Evolutionary conservation across 805 yeast genomes (phyloP), one percentile per base, ranked within the genome.

Genomic region (Ogataea wickerhamii): DNA sequence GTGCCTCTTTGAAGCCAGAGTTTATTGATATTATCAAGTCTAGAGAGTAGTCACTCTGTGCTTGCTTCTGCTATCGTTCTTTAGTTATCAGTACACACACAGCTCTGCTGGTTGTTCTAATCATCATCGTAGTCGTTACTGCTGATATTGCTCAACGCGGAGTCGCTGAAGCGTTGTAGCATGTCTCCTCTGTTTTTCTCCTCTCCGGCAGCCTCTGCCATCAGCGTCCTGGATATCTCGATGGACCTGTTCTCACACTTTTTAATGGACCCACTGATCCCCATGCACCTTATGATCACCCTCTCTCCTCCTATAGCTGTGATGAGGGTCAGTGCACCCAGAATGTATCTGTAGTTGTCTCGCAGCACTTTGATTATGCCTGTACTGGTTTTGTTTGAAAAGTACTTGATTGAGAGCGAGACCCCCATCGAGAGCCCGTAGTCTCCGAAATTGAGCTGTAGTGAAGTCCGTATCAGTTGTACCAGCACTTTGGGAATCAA

Each of bases 1-100:
- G 98, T 74, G 98, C 98, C 62, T 87, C 95, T 32, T 80, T 93
- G 69, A 93, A 93, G 79, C 96, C 98, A 52, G 98, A 93, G 74
- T 93, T 93, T 63, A 80, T 87, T 61, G 93, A 87, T 71, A 93
- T 93, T 64, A 76, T 93, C 78, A 91, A 85, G 74, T 85, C 95
- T 38, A 83, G 95, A 82, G 70, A 73, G 64, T 86, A 22, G 25
- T 22, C 8, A 8, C 11, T 39, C 36, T 17, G 13, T 13, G 12
- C 40, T 29, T 38, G 41, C 44, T 27, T 13, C 16, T 27, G 30
- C 12, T 22, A 22, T 22, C 25, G 25, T 22, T 22, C 25, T 22
- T 22, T 22, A 22, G 12, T 22, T 22, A 12, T 22, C 48, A 28
- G 23, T 36, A 19, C 14, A 24, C 14, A 8, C 18, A 20, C 17